Evolutionary conservation across 306 rosid species (phyloP).

Genomic region (Quercus gilva): DNA sequence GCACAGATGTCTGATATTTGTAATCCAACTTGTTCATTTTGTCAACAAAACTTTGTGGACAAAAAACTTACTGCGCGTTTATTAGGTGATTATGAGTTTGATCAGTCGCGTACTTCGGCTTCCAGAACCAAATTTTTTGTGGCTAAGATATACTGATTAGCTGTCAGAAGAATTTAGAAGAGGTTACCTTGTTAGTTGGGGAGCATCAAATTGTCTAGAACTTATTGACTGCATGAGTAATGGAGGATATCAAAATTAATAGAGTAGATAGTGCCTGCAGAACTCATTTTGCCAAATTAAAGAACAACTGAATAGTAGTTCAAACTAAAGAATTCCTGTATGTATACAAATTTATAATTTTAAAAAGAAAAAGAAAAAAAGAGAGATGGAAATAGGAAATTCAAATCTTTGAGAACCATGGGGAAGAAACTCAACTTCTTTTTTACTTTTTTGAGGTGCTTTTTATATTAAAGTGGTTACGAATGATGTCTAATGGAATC

Average conservation of each 20-base stretch:
- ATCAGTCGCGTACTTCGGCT: not conserved
- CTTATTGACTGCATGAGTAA: not conserved
- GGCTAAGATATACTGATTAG: not conserved
- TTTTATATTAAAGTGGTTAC: too few relatives aligned
- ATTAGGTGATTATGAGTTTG: not conserved
- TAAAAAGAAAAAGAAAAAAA: not conserved
- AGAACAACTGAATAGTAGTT: not conserved
- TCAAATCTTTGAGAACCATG: not conserved
- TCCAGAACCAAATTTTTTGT: not conserved
- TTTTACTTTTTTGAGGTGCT: too few relatives aligned
- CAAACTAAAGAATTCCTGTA: not conserved
- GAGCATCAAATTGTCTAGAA: not conserved
- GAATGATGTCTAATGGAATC: too few relatives aligned
- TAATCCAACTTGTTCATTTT: slow-evolving; percentile 32
- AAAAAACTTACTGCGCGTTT: slow-evolving; percentile 4
- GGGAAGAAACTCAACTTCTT: too few relatives aligned
- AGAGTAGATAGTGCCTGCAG: not conserved
- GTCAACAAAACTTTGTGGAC: slow-evolving; percentile 21
- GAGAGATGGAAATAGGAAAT: not conserved
- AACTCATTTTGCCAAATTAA: not conserved
- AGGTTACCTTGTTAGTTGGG: slow-evolving; percentile 13
- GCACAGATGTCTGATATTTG: not conserved
- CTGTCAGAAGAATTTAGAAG: not conserved
- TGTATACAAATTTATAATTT: not conserved
- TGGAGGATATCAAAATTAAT: not conserved